Percentiles rank a stretch among this genome's conserved stretches.
phyloP scores from a whole-genome alignment of 805 yeast species.

The Yamadazyma endophytica region DNA sequence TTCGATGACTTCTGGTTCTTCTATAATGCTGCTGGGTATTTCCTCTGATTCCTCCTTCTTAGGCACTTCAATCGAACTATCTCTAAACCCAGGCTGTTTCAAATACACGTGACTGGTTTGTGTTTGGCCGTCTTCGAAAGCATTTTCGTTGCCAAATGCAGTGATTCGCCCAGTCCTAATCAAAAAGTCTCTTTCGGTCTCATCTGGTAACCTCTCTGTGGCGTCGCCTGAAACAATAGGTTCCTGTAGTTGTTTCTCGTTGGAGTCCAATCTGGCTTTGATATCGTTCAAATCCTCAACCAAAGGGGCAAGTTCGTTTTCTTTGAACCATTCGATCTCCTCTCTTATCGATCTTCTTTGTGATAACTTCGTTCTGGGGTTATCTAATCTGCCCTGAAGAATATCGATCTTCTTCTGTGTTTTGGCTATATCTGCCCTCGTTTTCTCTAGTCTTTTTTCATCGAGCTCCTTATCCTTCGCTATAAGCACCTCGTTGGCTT shows the following conservation, averaged over 20 bases:
- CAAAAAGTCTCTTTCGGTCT: constrained; percentile 72
- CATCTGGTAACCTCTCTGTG: constrained; percentile 52
- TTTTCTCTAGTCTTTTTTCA: constrained; percentile 65
- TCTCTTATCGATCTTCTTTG: constrained; percentile 50
- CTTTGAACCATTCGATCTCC: constrained; percentile 50
- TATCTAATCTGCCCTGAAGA: constrained; percentile 45
- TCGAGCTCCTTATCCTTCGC: constrained; percentile 71
- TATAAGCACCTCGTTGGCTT: constrained; percentile 61
- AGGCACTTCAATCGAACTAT: not conserved
- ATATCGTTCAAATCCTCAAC: constrained; percentile 59
- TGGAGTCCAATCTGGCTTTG: constrained; percentile 28
- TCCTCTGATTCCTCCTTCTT: constrained; percentile 6
- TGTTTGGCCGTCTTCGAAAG: constrained; percentile 42
- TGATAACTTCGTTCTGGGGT: constrained; percentile 60
- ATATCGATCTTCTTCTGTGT: constrained; percentile 39
- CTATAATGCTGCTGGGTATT: constrained; percentile 8
- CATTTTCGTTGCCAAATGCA: constrained; percentile 75
- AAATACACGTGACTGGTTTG: constrained; percentile 40
- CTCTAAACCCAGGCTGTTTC: constrained; percentile 46
- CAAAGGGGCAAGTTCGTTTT: constrained; percentile 50
- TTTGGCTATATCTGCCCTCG: constrained; percentile 46
- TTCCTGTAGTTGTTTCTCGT: constrained; percentile 36
- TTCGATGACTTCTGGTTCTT: constrained; percentile 1
- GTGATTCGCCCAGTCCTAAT: constrained; percentile 90
- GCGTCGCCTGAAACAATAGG: too few relatives aligned